Percentiles rank a stretch among this genome's conserved stretches.
These are phyloP conservation scores for Calonectria naviculata DNA, from an alignment of 2,329 filamentous ascomycete species.

Conservation along the genomic window DNA sequence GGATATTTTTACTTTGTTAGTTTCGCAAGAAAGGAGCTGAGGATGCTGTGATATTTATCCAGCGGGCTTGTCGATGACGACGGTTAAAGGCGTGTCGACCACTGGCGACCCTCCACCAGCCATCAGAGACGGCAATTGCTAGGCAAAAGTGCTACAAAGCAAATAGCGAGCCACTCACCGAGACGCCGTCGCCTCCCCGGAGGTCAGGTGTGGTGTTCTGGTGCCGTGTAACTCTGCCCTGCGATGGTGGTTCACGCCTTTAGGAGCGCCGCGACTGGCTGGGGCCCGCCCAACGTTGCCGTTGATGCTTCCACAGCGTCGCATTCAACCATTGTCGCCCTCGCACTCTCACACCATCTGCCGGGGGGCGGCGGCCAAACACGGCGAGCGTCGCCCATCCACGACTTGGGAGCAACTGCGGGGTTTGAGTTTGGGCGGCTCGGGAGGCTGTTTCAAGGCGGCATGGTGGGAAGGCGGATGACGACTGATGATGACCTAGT, in stretches of 20 bases:
- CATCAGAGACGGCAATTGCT: slow-evolving; percentile 19
- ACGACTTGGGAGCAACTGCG: slow-evolving; percentile 13
- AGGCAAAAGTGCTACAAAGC: slow-evolving; percentile 11
- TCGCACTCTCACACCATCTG: slow-evolving; percentile 19
- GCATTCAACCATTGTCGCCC: slow-evolving; percentile 25
- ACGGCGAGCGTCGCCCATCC: slow-evolving; percentile 13
- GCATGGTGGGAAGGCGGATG: not conserved
- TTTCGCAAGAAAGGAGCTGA: not conserved
- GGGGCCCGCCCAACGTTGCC: not conserved
- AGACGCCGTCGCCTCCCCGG: slow-evolving; percentile 25
- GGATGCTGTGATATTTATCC: slow-evolving; percentile 37
- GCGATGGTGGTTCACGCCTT: slow-evolving; percentile 20
- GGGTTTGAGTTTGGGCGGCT: slow-evolving; percentile 22
- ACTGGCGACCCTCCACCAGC: slow-evolving; percentile 46
- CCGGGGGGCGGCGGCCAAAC: slow-evolving; percentile 17
- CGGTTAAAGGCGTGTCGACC: slow-evolving; percentile 34
- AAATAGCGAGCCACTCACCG: slow-evolving; percentile 34
- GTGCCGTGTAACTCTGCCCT: slow-evolving; percentile 18
- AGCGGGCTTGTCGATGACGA: slow-evolving; percentile 23
- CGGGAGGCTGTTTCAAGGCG: slow-evolving; percentile 14
- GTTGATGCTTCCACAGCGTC: slow-evolving; percentile 28
- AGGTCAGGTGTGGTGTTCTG: slow-evolving; percentile 15
- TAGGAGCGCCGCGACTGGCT: slow-evolving; percentile 14
- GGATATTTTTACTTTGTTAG: slow-evolving; percentile 14
- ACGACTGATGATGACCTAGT: slow-evolving; percentile 3